A percentile compares a stretch with the other conserved stretches of the same genome.
Evolutionary conservation across 2,329 filamentous ascomycete species (phyloP).

Genomic region (Aspergillus niger): DNA sequence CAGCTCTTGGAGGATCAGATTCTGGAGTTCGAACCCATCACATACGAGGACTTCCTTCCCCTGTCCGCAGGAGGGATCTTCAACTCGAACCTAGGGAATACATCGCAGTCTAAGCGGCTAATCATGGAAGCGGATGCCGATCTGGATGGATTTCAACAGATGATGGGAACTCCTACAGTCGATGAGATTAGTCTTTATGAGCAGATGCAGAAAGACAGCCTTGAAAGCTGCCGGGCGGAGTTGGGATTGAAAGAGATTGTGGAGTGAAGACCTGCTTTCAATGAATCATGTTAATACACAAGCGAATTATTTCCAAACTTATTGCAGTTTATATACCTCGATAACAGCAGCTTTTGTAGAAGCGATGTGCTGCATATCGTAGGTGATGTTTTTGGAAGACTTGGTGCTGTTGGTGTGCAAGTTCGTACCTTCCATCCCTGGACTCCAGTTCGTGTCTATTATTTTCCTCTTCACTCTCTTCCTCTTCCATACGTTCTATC

Average conservation of each 20-base stretch:
- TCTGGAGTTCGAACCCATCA: slow-evolving; percentile 48
- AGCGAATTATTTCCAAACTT: background rate
- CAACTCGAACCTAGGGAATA: slow-evolving; percentile 44
- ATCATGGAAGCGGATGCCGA: slow-evolving; percentile 30
- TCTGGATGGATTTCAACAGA: slow-evolving; percentile 29
- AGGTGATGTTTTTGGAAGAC: background rate
- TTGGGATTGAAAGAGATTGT: slow-evolving; percentile 17
- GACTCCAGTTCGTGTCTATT: no score
- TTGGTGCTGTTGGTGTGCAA: background rate
- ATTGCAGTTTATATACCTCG: no score
- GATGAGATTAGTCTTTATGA: slow-evolving; percentile 33
- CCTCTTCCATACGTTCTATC: no score
- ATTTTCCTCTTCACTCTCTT: no score
- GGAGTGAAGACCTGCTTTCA: background rate
- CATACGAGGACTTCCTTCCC: slow-evolving; percentile 59
- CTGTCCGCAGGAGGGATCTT: slow-evolving; percentile 58
- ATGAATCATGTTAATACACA: background rate
- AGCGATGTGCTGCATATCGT: no score
- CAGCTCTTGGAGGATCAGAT: slow-evolving; percentile 36
- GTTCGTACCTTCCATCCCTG: background rate
- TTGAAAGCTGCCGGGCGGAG: slow-evolving; percentile 25
- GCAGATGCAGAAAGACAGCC: slow-evolving; percentile 27
- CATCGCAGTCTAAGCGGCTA: slow-evolving; percentile 24
- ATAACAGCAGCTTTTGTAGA: no score
- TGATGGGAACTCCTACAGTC: slow-evolving; percentile 22